Conservation (phyloP, 2,329 filamentous ascomycete species). For the Trichophyton simii region DNA sequence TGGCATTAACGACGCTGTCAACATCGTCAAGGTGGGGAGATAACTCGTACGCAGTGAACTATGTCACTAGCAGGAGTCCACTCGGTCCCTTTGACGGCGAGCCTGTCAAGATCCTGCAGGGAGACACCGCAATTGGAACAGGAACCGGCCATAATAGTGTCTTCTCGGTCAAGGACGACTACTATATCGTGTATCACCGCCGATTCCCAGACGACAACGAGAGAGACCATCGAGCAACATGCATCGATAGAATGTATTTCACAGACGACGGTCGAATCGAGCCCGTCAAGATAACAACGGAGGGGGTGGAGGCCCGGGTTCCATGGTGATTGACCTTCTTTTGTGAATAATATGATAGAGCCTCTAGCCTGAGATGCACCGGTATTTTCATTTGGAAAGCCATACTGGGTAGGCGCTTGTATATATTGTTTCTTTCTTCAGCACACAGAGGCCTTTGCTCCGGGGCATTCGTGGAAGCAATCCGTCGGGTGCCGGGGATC, state of each 20-base stretch:
- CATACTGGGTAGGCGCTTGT: background rate
- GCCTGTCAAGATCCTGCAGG: slow-evolving; percentile 27
- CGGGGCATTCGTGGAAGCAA: slow-evolving; percentile 31
- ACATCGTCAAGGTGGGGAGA: slow-evolving; percentile 30
- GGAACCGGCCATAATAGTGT: slow-evolving; percentile 35
- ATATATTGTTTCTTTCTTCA: background rate
- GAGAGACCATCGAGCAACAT: slow-evolving; percentile 36
- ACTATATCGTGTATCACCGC: slow-evolving; percentile 39
- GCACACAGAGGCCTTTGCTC: background rate
- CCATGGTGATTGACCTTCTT: slow-evolving; percentile 1
- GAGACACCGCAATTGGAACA: slow-evolving; percentile 18
- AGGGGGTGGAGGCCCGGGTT: slow-evolving; percentile 17
- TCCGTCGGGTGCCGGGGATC: slow-evolving; percentile 41
- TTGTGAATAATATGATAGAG: background rate
- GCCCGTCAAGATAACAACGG: slow-evolving; percentile 29
- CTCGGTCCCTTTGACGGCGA: slow-evolving; percentile 32
- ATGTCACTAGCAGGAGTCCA: slow-evolving; percentile 31
- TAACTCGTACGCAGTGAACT: slow-evolving; percentile 36
- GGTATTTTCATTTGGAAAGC: background rate
- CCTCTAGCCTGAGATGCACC: background rate
- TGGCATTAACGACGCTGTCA: background rate
- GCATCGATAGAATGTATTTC: slow-evolving; percentile 40
- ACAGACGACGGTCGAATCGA: slow-evolving; percentile 33
- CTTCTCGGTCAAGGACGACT: slow-evolving; percentile 30
- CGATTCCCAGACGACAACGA: slow-evolving; percentile 34